Evolutionary conservation across 345 rosid species (phyloP).

Genomic region (Eucalyptus victrix): DNA sequence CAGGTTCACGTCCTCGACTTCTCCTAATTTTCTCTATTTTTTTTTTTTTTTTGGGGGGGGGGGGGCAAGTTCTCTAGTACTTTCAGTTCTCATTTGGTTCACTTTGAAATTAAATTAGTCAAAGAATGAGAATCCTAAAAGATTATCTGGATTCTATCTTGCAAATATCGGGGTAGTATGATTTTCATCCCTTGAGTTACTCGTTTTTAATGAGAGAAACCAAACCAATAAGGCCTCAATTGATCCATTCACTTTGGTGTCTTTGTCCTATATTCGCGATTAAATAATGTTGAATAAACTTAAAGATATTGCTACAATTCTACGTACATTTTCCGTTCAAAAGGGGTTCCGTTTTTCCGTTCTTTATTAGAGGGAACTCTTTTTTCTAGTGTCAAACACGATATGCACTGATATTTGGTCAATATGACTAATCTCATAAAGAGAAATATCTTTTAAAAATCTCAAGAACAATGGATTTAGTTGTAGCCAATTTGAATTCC

Average conservation of each 20-base stretch:
- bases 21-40: background rate
- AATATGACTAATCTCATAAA: background rate
- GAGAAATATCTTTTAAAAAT: background rate
- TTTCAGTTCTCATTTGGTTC: background rate
- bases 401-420: background rate
- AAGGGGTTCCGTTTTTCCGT: background rate
- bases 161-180: background rate
- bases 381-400: background rate
- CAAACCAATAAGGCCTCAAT: background rate
- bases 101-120: background rate
- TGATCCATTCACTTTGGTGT: background rate
- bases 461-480: background rate
- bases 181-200: background rate
- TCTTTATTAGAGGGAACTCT: background rate
- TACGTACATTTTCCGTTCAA: background rate
- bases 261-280: background rate
- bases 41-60: too few relatives aligned
- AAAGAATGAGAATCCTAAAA: background rate
- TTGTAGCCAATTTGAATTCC: background rate
- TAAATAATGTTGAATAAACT: background rate
- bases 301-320: background rate
- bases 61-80: too few relatives aligned
- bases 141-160: background rate
- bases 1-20: background rate
- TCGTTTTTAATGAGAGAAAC: background rate